Evolutionary conservation across 306 rosid genomes (phyloP), one percentile per base, ranked within the genome.

Genomic region (Gastrolobium bilobum): DNA sequence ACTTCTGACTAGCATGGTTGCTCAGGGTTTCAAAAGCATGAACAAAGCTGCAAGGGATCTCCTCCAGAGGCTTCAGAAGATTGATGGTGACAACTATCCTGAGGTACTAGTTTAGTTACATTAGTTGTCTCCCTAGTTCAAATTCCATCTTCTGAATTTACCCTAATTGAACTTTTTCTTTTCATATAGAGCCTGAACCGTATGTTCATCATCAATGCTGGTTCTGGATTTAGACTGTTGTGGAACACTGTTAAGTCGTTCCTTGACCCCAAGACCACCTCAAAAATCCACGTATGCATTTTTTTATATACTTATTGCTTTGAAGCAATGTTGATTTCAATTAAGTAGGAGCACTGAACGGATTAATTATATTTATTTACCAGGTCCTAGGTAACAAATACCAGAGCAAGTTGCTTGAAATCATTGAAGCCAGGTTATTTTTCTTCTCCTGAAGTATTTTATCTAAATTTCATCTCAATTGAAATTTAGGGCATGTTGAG

Each of bases 131-230:
- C 38, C 9, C 44, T 80, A 39, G 38, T 68, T 71, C 33, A 61
- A 40, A 74, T 39, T 10, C 10, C 34, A 20, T 10, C n/a, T 57
- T 51, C 15, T 78, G 14, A 48, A 76, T 61, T 83, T 43, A 43
- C 14, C 2, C 75, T 73, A 13, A 75, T 77, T 47, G 60, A 67
- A 68, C 6, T 9, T 52, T 46, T 75, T 64, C 37, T 73, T 68
- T 52, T 39, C 4, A 3, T 47, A 10, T 37, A 95, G 99, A 82
- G 94, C 51, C 70, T 95, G 79, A 87, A 90, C 87, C 91, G 99
- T 44, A 95, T 95, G 99, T 95, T 91, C 91, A 92, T 95, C 87
- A 88, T 95, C 85, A 95, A 95, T 68, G 98, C 98, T 63, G 99
- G 99, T 76, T 92, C 98, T 42, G 99, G 99, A 85, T 95, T 92